Evolutionary conservation across 306 rosid genomes (phyloP).

Genomic region (Cicer judaicum): DNA sequence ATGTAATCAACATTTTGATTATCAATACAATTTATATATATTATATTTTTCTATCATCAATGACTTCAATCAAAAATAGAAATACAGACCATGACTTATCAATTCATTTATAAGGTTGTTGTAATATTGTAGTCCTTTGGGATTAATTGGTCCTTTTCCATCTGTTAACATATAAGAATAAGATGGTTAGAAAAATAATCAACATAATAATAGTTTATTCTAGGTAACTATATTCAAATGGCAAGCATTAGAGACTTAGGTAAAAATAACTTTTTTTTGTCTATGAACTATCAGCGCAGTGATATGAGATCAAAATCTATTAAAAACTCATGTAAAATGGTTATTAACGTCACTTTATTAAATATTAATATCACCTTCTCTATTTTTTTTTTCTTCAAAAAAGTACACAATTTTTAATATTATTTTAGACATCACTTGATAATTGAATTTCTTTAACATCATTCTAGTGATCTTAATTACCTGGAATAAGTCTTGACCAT

Average conservation of each 20-base stretch:
- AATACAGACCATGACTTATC: slow-evolving; percentile 52
- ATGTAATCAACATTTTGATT: no score
- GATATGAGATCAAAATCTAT: background rate
- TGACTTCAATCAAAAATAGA: no score
- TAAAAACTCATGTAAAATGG: background rate
- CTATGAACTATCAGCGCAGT: background rate
- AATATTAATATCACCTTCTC: no score
- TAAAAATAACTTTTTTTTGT: background rate
- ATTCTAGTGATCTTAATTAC: background rate
- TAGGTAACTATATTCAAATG: background rate
- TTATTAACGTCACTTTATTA: background rate
- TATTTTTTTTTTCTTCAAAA: no score
- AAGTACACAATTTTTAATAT: background rate
- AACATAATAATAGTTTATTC: slow-evolving; percentile 11
- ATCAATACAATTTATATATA: no score
- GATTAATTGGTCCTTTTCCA: slow-evolving; percentile 72
- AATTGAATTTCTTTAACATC: background rate
- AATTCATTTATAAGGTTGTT: slow-evolving; percentile 72
- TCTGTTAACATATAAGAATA: slow-evolving; percentile 45
- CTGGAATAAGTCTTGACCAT: slow-evolving; percentile 54
- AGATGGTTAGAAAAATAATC: slow-evolving; percentile 11
- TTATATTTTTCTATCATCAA: no score
- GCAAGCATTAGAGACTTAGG: background rate
- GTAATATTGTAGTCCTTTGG: slow-evolving; percentile 67
- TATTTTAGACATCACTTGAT: background rate